These are phyloP conservation scores for Penicillium thymicola DNA, from an alignment of 2,329 filamentous ascomycete species.

Conservation along the genomic window DNA sequence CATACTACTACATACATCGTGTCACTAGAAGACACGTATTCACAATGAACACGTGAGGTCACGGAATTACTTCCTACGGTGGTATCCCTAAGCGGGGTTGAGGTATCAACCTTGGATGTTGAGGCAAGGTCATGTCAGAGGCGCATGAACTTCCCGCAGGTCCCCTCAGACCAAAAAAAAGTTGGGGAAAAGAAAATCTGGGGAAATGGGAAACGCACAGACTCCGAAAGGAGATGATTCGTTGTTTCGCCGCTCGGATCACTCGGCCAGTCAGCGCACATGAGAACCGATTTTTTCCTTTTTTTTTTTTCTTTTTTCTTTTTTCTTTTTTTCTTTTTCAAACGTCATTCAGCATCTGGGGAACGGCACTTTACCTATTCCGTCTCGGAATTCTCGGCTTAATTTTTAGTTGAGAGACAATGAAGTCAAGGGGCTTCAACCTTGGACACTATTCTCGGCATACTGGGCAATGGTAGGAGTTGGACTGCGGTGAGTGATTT, in stretches of 20 bases:
- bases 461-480: conserved; percentile 5
- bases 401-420: background rate
- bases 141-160: background rate
- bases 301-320: background rate
- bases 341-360: conserved; percentile 12
- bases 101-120: too few species aligned
- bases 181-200: conserved; percentile 27
- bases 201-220: conserved; percentile 17
- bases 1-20: background rate
- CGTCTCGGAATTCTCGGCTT: background rate
- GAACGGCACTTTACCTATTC: conserved; percentile 11
- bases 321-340: background rate
- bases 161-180: background rate
- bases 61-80: background rate
- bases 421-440: background rate
- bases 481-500: conserved; percentile 10
- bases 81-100: background rate
- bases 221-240: conserved; percentile 11
- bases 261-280: conserved; percentile 17
- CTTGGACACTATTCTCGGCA: conserved; percentile 1
- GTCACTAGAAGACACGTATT: background rate
- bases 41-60: background rate
- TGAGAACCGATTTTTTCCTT: background rate
- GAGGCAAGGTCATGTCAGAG: background rate
- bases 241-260: conserved; percentile 17